Percentiles rank a stretch among this genome's conserved stretches.
These are phyloP conservation scores for Trichophyton benhamiae DNA, from an alignment of 2,329 filamentous ascomycete species.

Conservation along the genomic window DNA sequence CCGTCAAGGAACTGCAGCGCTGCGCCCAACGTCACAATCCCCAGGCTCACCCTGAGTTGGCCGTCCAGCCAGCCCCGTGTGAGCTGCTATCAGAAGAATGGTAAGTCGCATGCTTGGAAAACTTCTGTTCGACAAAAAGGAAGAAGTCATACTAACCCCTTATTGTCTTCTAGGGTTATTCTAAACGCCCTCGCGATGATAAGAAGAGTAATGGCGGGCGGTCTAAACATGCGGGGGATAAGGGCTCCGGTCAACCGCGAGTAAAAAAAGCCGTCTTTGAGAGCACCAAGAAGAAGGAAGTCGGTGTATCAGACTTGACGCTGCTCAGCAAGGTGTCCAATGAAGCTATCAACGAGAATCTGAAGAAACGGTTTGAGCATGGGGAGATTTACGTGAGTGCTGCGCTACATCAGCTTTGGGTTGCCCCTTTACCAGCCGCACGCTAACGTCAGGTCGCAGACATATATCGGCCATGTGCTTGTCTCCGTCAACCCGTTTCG, in stretches of 20 bases:
- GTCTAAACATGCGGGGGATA: conserved; percentile 32
- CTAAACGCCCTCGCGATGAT: conserved; percentile 32
- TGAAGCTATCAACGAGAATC: conserved; percentile 96
- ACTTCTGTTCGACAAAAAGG: not conserved
- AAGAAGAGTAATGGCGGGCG: conserved; percentile 30
- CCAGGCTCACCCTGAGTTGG: not conserved
- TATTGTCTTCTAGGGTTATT: conserved; percentile 26
- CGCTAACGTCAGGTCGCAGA: conserved; percentile 36
- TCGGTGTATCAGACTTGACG: conserved; percentile 94
- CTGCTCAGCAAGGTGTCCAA: conserved; percentile 97
- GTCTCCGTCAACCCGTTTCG: conserved; percentile 98
- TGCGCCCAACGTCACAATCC: not conserved
- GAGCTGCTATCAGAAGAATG: not conserved
- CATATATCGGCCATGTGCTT: conserved; percentile 98
- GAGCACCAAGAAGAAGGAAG: conserved; percentile 96
- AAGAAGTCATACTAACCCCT: not conserved
- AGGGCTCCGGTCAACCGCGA: conserved; percentile 45
- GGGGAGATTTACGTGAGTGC: conserved; percentile 75
- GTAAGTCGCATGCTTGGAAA: not conserved
- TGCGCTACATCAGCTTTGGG: not conserved
- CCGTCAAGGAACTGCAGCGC: not conserved
- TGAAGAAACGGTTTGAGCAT: conserved; percentile 97
- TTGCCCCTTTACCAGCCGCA: not conserved
- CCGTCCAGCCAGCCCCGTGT: not conserved
- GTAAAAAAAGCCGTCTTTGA: conserved; percentile 96